Evolutionary conservation across 148 eudicot species (phyloP).

Genomic region (Linanthus parryae): DNA sequence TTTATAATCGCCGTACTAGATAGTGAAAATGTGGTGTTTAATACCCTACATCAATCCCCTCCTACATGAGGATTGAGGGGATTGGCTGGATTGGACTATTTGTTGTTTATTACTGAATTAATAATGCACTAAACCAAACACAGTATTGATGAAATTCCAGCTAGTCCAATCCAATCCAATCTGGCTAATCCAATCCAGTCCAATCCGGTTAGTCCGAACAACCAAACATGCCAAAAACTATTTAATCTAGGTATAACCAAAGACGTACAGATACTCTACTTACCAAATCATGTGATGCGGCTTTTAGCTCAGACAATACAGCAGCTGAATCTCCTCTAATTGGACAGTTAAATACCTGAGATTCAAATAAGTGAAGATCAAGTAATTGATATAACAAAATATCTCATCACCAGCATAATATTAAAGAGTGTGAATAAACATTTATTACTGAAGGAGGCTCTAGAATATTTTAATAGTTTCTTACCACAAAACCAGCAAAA

Average conservation of each 20-base stretch:
- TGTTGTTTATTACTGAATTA: too few species aligned
- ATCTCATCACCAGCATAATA: neutral
- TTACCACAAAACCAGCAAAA: conserved; percentile 99
- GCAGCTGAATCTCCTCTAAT: conserved; percentile 84
- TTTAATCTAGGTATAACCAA: too few species aligned
- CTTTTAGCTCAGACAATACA: conserved; percentile 73
- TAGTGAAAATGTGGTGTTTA: too few species aligned
- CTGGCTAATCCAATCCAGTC: too few species aligned
- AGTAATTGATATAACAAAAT: neutral
- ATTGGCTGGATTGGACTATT: too few species aligned
- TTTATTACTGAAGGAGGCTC: neutral
- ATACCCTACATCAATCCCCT: too few species aligned
- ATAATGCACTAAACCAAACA: too few species aligned
- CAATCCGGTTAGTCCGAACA: too few species aligned
- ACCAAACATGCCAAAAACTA: too few species aligned
- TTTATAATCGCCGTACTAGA: too few species aligned
- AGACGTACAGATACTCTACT: conserved; percentile 24
- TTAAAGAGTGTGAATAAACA: neutral
- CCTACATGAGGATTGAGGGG: too few species aligned
- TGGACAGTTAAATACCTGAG: conserved; percentile 87
- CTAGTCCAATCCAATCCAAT: neutral
- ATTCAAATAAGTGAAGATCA: neutral
- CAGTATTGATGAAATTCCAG: neutral
- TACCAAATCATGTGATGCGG: conserved; percentile 91
- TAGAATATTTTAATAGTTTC: neutral